phyloP scores from a whole-genome alignment of 371 early-diverging fungal genomes.

The Lichtheimia hyalospora region DNA sequence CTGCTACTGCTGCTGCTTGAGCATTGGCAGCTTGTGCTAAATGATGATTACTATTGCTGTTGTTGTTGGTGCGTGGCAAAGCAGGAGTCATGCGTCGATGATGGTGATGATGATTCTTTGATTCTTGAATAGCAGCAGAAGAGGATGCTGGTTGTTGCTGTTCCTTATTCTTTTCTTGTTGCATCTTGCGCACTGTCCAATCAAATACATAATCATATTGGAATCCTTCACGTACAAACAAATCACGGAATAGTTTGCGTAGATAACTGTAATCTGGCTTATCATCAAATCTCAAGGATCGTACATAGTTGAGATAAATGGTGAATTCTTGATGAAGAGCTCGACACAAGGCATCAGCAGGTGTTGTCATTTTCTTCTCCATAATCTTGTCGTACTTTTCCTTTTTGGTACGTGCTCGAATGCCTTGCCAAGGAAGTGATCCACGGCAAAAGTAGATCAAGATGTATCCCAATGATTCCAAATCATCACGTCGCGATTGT shows the following conservation, averaged over 20 bases:
- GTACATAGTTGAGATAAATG: conserved; percentile 96
- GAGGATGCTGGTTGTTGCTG: conserved; percentile 3
- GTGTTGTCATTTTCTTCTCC: conserved; percentile 99
- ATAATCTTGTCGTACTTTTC: conserved; percentile 99
- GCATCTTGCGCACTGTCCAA: conserved; percentile 77
- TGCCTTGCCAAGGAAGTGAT: conserved; percentile 99
- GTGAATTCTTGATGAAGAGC: conserved; percentile 96
- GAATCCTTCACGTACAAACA: conserved; percentile 94
- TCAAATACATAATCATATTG: conserved; percentile 98
- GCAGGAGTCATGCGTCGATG: conserved; percentile 2
- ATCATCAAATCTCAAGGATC: conserved; percentile 97
- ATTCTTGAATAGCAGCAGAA: background rate
- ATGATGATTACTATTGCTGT: background rate
- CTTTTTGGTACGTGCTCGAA: conserved; percentile 98
- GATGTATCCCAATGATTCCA: conserved; percentile 98
- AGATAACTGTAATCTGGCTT: conserved; percentile 99
- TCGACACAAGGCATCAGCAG: conserved; percentile 93
- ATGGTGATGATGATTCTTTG: background rate
- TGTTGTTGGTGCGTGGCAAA: background rate
- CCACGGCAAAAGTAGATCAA: conserved; percentile 99
- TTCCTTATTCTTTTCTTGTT: conserved; percentile 10
- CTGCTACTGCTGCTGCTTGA: conserved; percentile 2
- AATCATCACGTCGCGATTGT: conserved; percentile 99
- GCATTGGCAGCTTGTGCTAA: background rate
- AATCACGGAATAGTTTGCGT: conserved; percentile 93